These are phyloP conservation scores for Eimeria necatrix DNA, from an alignment of 169 alveolate species.

Conservation along the genomic window DNA sequence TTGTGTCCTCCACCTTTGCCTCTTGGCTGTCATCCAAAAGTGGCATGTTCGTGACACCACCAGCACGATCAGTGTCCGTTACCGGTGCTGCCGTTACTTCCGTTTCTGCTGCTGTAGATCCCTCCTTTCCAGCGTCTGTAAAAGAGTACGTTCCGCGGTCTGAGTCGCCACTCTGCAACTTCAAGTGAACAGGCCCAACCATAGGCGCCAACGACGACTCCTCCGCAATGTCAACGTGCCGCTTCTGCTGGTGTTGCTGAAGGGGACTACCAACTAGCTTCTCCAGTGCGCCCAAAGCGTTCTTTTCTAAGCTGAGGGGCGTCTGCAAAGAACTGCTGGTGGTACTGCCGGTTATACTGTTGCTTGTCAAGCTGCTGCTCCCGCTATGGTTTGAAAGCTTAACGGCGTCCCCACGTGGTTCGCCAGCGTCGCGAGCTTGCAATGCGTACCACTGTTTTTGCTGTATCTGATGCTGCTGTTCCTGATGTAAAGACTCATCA, in stretches of 20 bases:
- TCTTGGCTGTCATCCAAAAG: not conserved
- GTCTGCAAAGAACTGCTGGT: not conserved
- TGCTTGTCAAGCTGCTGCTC: slow-evolving; percentile 1
- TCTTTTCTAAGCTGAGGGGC: not conserved
- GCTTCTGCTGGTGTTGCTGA: not conserved
- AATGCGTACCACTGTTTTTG: not conserved
- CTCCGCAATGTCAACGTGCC: not conserved
- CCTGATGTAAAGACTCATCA: not conserved
- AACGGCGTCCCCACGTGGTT: not conserved
- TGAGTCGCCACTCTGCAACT: not conserved
- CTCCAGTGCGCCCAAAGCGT: not conserved
- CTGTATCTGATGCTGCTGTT: not conserved
- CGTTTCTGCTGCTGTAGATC: not conserved
- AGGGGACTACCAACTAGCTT: not conserved
- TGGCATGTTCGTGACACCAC: not conserved
- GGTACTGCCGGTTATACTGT: not conserved
- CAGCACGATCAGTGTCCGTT: not conserved
- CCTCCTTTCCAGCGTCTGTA: not conserved
- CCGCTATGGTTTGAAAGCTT: not conserved
- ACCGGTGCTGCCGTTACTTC: not conserved
- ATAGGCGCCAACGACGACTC: slow-evolving; percentile 5
- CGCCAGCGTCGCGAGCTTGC: not conserved
- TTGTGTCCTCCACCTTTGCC: not conserved
- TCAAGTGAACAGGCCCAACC: not conserved
- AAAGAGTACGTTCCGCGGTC: not conserved